Evolutionary conservation across 2,329 filamentous ascomycete genomes (phyloP).

Genomic region (Xylaria sp.): DNA sequence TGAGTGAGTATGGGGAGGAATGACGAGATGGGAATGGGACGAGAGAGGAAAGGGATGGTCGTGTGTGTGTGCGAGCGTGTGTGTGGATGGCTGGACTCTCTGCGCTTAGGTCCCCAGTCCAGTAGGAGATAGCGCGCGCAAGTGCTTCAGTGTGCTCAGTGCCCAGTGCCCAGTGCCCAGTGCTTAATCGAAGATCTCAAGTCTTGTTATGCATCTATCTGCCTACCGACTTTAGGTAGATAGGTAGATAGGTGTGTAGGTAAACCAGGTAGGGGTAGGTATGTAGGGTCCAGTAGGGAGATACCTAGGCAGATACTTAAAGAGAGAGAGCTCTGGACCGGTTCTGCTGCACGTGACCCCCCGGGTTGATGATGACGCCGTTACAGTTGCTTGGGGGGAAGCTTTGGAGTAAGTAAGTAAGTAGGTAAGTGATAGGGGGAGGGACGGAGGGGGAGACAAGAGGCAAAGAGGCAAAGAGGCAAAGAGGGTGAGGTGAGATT

Average conservation of each 20-base stretch:
- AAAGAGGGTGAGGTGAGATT: constrained; percentile 11
- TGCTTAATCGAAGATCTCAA: constrained; percentile 1
- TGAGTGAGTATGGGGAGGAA: constrained; percentile 12
- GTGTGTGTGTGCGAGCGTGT: constrained; percentile 15
- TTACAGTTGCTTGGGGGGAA: not conserved
- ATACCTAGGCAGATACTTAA: not conserved
- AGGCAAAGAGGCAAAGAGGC: not conserved
- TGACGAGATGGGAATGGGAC: constrained; percentile 24
- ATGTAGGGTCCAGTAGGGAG: not conserved
- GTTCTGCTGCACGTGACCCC: constrained; percentile 33
- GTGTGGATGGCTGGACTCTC: constrained; percentile 8
- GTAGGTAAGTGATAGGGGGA: not conserved
- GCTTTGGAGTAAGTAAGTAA: not conserved
- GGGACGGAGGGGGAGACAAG: not conserved
- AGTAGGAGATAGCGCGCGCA: not conserved
- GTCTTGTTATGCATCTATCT: not conserved
- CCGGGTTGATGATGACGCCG: constrained; percentile 29
- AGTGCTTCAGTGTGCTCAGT: not conserved
- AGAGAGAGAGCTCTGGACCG: constrained; percentile 6
- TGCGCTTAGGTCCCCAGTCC: not conserved
- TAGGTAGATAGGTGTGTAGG: not conserved
- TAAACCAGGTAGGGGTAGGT: not conserved
- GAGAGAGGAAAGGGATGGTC: constrained; percentile 14
- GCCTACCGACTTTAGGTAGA: not conserved
- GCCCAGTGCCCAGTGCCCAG: not conserved